A percentile compares a stretch with the other conserved stretches of the same genome.
These are phyloP conservation scores for Rhododendron molle DNA, from an alignment of 148 eudicot species.

Conservation along the genomic window DNA sequence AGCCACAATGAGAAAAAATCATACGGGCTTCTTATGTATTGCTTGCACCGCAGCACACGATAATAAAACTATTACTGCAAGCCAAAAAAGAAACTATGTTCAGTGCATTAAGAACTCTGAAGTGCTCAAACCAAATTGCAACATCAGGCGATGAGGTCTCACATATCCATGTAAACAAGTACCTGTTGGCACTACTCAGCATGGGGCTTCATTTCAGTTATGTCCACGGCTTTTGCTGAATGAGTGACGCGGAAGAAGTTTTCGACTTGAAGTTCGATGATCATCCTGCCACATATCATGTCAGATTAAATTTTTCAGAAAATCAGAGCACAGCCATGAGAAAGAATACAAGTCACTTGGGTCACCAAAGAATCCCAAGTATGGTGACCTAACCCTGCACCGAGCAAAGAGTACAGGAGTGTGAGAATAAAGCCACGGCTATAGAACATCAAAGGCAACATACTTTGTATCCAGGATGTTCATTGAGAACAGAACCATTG, in stretches of 20 bases:
- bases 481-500: neutral
- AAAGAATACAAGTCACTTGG: neutral
- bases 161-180: neutral
- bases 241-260: constrained; percentile 76
- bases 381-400: neutral
- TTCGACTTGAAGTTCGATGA: constrained; percentile 49
- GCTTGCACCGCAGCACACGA: constrained; percentile 1
- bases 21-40: neutral
- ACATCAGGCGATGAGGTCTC: neutral
- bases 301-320: constrained; percentile 9
- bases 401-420: neutral
- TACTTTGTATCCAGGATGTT: neutral
- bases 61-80: constrained; percentile 1
- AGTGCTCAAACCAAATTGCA: neutral
- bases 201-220: constrained; percentile 29
- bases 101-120: neutral
- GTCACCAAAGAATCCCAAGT: neutral
- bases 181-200: constrained; percentile 7
- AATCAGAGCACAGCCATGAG: neutral
- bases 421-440: neutral
- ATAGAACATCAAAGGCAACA: neutral
- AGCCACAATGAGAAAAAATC: constrained; percentile 8
- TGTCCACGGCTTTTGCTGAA: constrained; percentile 79
- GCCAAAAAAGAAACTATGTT: neutral
- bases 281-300: constrained; percentile 63